Percentiles rank a stretch among this genome's conserved stretches.
Conservation (phyloP, 441 rosid species). For the Euphorbia schlechtendalii region DNA sequence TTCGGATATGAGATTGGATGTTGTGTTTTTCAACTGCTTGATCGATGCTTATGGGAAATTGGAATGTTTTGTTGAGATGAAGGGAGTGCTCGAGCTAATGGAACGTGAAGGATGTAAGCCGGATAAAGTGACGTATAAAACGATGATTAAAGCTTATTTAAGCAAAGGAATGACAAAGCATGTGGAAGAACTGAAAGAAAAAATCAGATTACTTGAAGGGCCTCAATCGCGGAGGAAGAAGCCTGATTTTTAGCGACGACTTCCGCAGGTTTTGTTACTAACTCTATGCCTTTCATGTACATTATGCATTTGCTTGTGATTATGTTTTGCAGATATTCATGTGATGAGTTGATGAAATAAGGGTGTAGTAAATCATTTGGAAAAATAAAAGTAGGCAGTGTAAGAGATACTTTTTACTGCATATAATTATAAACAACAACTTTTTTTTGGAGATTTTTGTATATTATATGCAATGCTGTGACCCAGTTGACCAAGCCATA, state of each 20-base stretch:
- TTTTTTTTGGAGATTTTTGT: no score
- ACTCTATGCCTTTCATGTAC: neutral
- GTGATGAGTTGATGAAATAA: neutral
- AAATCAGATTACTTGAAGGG: constrained; percentile 35
- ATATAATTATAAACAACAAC: no score
- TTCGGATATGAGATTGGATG: constrained; percentile 63
- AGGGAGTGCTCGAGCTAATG: constrained; percentile 71
- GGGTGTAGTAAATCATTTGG: neutral
- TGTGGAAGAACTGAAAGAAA: constrained; percentile 47
- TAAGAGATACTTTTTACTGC: no score
- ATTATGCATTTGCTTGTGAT: neutral
- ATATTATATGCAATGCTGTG: no score
- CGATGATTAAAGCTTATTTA: constrained; percentile 74
- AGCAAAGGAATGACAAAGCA: constrained; percentile 59
- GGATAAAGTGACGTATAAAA: constrained; percentile 70
- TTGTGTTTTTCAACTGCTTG: constrained; percentile 77
- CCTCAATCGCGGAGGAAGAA: constrained; percentile 27
- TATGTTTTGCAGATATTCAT: neutral
- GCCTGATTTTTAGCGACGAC: constrained; percentile 43
- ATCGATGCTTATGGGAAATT: constrained; percentile 80
- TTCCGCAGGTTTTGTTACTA: neutral
- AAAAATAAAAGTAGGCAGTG: no score
- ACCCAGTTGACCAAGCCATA: no score
- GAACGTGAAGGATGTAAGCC: constrained; percentile 60
- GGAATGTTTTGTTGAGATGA: constrained; percentile 81